Conservation (phyloP, 2,329 filamentous ascomycete genomes). For the Fusarium neocosmosporiellum region DNA sequence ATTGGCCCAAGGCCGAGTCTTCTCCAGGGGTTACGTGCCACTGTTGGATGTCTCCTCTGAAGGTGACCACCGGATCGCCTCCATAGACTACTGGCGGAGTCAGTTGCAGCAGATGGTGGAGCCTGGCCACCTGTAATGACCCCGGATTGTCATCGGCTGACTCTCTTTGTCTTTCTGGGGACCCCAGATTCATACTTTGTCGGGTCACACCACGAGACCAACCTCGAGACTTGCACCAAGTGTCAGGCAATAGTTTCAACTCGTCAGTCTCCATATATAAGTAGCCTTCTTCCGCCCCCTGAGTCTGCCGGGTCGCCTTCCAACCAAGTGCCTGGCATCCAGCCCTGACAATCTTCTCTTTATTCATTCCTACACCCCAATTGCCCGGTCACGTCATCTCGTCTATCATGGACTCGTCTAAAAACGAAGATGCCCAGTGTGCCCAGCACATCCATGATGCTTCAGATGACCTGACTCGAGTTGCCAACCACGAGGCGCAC, state of each 20-base stretch:
- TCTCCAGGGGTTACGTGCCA: not conserved
- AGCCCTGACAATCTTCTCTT: not conserved
- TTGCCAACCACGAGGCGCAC: conserved; percentile 26
- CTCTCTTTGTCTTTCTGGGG: conserved; percentile 16
- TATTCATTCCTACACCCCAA: not conserved
- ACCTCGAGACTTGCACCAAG: not conserved
- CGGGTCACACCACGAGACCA: not conserved
- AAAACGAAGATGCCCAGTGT: conserved; percentile 7
- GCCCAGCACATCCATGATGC: conserved; percentile 23
- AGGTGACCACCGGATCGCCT: not conserved
- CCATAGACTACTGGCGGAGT: not conserved
- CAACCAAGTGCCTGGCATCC: not conserved
- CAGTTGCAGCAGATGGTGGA: not conserved
- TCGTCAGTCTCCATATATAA: conserved; percentile 8
- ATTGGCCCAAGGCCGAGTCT: not conserved
- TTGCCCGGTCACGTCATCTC: not conserved
- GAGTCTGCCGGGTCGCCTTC: not conserved
- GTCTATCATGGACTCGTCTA: not conserved
- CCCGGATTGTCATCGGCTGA: conserved; percentile 10
- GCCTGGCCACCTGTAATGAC: not conserved
- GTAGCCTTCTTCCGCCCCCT: not conserved
- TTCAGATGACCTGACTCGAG: not conserved
- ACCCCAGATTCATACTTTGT: conserved; percentile 19
- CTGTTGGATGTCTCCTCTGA: not conserved
- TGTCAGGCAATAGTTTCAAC: conserved; percentile 1